phyloP scores from a whole-genome alignment of 2,329 filamentous ascomycete genomes.

The Xylariaceae sp. region DNA sequence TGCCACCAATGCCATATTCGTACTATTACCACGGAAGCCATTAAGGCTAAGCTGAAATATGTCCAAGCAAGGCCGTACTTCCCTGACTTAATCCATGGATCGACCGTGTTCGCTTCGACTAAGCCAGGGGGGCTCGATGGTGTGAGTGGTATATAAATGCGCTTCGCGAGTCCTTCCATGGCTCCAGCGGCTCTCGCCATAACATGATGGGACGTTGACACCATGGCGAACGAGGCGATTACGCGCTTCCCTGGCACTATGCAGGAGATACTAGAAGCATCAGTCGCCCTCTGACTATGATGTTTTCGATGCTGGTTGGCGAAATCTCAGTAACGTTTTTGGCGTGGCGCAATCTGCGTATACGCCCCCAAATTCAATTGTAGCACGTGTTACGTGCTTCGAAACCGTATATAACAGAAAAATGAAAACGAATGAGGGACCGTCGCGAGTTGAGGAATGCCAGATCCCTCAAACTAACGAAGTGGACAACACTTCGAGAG shows the following conservation, averaged over 20 bases:
- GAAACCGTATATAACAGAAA: conserved; percentile 1
- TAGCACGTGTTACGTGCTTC: not conserved
- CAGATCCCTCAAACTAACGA: conserved; percentile 45
- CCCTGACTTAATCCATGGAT: conserved; percentile 81
- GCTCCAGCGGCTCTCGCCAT: conserved; percentile 45
- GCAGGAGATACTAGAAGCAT: conserved; percentile 17
- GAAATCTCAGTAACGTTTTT: not conserved
- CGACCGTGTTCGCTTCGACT: conserved; percentile 68
- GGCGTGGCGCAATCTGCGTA: not conserved
- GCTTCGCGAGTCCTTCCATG: conserved; percentile 54
- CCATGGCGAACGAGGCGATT: conserved; percentile 46
- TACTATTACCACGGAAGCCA: conserved; percentile 70
- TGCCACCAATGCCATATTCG: conserved; percentile 90
- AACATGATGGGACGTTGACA: conserved; percentile 43
- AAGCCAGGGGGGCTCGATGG: conserved; percentile 66
- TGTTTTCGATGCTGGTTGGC: not conserved
- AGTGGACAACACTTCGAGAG: conserved; percentile 37
- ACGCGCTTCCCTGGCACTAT: conserved; percentile 12
- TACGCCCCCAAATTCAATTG: not conserved
- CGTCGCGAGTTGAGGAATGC: conserved; percentile 43
- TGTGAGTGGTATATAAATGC: conserved; percentile 67
- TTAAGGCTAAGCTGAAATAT: conserved; percentile 80
- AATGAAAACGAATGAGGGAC: conserved; percentile 29
- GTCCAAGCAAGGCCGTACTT: conserved; percentile 91
- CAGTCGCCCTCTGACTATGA: not conserved